Conservation (phyloP, 345 rosid species). For the Cardamine resedifolia region DNA sequence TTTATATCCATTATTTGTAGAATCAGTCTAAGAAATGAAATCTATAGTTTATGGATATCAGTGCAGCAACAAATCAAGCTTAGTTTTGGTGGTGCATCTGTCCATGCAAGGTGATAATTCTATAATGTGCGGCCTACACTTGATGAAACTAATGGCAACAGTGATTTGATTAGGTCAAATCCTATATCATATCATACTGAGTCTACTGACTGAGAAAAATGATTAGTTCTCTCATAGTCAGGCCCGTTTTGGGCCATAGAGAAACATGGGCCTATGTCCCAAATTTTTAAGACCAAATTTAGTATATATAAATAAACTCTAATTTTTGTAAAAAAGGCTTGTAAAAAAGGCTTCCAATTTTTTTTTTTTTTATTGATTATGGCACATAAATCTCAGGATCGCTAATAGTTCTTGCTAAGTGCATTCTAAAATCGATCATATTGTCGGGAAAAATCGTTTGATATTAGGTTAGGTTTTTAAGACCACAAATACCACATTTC, state of each 20-base stretch:
- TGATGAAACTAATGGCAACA: not conserved
- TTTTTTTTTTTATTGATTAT: too few species aligned
- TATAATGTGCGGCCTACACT: not conserved
- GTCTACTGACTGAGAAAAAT: too few species aligned
- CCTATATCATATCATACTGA: too few species aligned
- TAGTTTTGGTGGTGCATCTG: too few species aligned
- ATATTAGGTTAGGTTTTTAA: not conserved
- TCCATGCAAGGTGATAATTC: too few species aligned
- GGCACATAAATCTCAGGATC: not conserved
- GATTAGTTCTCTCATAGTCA: not conserved
- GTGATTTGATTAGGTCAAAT: not conserved
- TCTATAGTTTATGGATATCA: not conserved
- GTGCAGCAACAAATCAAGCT: not conserved
- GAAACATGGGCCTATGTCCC: not conserved
- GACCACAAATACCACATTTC: too few species aligned
- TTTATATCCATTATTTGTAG: slow-evolving; percentile 15
- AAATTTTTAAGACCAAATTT: not conserved
- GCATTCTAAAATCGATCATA: not conserved
- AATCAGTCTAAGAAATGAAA: not conserved
- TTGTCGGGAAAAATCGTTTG: not conserved
- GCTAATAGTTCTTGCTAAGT: too few species aligned
- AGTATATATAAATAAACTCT: not conserved
- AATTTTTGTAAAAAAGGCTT: too few species aligned
- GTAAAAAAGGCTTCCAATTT: too few species aligned
- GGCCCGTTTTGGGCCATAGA: too few species aligned